A percentile compares a stretch with the other conserved stretches of the same genome.
Conservation (phyloP, 1,284 basidiomycete species). For the Rhodofomes roseus region DNA sequence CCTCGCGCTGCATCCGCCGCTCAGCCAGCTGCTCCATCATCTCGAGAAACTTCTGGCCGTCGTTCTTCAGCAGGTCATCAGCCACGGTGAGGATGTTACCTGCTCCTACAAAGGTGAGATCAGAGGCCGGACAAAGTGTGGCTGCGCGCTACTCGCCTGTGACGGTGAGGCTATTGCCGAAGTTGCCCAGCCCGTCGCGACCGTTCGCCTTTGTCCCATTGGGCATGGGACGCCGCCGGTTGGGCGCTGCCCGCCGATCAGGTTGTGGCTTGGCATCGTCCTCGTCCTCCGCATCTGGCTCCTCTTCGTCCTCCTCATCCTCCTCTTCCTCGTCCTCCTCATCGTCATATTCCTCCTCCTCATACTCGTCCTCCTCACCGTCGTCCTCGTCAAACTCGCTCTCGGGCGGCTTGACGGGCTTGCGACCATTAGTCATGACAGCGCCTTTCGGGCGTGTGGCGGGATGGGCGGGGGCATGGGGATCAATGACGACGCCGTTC, state of each 20-base stretch:
- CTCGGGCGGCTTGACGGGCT: conserved; percentile 43
- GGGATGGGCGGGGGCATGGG: conserved; percentile 41
- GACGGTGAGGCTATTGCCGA: conserved; percentile 31
- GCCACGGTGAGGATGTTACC: conserved; percentile 98
- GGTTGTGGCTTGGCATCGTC: conserved; percentile 25
- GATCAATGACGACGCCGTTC: conserved; percentile 78
- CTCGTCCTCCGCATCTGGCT: conserved; percentile 28
- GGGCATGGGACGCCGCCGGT: conserved; percentile 21
- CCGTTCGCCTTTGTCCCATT: conserved; percentile 22
- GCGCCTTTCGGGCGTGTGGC: conserved; percentile 36
- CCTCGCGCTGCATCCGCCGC: conserved; percentile 88
- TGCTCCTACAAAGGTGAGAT: conserved; percentile 34
- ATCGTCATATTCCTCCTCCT: conserved; percentile 33
- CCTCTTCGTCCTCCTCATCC: conserved; percentile 32
- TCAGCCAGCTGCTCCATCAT: conserved; percentile 99
- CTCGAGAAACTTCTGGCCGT: conserved; percentile 97
- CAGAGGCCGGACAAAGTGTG: not conserved
- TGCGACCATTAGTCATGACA: conserved; percentile 45
- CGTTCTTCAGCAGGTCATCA: conserved; percentile 97
- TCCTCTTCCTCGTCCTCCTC: conserved; percentile 32
- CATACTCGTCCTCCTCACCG: conserved; percentile 33
- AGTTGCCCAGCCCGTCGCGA: conserved; percentile 24
- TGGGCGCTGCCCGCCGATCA: conserved; percentile 19
- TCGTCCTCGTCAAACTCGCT: conserved; percentile 63
- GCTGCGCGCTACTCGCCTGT: conserved; percentile 25